Evolutionary conservation across 1,284 basidiomycete species (phyloP), one percentile per base, ranked within the genome.

Genomic region (Puccinia hordei): DNA sequence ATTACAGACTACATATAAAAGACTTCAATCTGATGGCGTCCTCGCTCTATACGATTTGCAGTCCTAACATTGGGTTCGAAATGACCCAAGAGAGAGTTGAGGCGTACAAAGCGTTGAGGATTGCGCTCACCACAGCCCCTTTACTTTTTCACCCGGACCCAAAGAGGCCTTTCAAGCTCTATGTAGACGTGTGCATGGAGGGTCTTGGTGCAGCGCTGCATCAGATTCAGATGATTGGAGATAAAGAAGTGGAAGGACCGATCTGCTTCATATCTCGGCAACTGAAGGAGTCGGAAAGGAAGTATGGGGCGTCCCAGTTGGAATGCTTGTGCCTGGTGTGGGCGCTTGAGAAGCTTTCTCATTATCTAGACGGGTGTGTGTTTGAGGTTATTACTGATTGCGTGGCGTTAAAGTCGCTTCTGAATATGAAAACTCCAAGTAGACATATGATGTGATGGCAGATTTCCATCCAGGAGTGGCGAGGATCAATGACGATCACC

Each of bases 31-130:
- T n/a, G n/a, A n/a, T n/a, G n/a, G n/a, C n/a, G n/a, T n/a, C n/a
- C n/a, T n/a, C n/a, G n/a, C 44, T 71, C 9, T 71, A 71, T 27
- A 71, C 49, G 24, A 5, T 71, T 2, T 71, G 68, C 27, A 51
- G 49, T 24, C 68, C 41, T 49, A 71, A 24, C 27, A 27, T 51
- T 44, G 73, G n/a, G 5, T 73, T 73, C 38, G 44, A 51, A 15
- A 73, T 73, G 51, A 73, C 72, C 0, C 6, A n/a, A 5, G 72
- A 73, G 35, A 57, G 72, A 35, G 72, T 57, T 19, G 38, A 57
- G 17, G 46, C 46, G 33, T 73, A 38, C 17, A 19, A 55, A 0
- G 15, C 30, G 2, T 19, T 73, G 12, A 57, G 53, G 30, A 24
- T 12, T 2, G 19, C 35, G 8, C 72, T 73, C 0, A 73, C 72